A percentile compares a stretch with the other conserved stretches of the same genome.
These are phyloP conservation scores for Alternaria panax DNA, from an alignment of 2,329 filamentous ascomycete species.

Conservation along the genomic window DNA sequence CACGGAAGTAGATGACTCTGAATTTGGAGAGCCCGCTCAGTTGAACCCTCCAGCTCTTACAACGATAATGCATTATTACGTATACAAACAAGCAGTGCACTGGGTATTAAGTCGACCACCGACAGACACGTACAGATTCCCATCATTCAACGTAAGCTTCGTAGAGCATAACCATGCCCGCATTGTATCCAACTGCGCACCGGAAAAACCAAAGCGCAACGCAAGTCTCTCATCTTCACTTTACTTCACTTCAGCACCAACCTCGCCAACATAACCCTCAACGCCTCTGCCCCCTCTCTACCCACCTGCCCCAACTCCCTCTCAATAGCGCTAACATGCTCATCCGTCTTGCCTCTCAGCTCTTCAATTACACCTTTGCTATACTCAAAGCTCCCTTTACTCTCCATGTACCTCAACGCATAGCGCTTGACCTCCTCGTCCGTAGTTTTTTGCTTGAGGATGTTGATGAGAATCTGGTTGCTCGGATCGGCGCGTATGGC, in stretches of 20 bases:
- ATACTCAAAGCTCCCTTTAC: constrained; percentile 88
- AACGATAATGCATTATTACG: neutral
- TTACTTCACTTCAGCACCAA: constrained; percentile 46
- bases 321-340: constrained; percentile 53
- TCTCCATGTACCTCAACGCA: constrained; percentile 89
- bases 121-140: neutral
- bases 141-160: neutral
- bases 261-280: constrained; percentile 52
- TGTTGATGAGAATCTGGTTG: constrained; percentile 85
- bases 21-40: neutral
- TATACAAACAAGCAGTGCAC: neutral
- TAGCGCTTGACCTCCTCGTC: constrained; percentile 91
- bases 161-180: neutral
- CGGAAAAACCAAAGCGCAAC: neutral
- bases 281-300: constrained; percentile 48
- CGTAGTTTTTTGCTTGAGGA: constrained; percentile 85
- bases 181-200: neutral
- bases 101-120: neutral
- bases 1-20: neutral
- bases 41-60: neutral
- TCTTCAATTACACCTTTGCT: constrained; percentile 67
- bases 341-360: constrained; percentile 53
- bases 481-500: constrained; percentile 78
- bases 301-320: constrained; percentile 47
- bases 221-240: neutral